Evolutionary conservation across 2,329 filamentous ascomycete genomes (phyloP).

Genomic region (Thyridium curvatum): DNA sequence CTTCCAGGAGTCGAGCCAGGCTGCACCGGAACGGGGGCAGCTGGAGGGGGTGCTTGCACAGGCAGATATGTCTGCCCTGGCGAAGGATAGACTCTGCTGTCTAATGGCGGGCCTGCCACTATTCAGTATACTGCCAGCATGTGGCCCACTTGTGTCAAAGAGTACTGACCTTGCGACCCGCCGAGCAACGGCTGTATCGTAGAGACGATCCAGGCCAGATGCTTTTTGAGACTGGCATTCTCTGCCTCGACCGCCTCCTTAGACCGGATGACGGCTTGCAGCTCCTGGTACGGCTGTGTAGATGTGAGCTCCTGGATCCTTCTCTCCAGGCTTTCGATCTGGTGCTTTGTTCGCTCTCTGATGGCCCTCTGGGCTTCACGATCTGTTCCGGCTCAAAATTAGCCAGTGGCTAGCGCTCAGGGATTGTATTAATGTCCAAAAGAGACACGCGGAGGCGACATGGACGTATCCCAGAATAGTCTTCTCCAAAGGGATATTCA

Average conservation of each 20-base stretch:
- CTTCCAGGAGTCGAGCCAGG: conserved; percentile 7
- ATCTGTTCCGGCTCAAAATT: conserved; percentile 40
- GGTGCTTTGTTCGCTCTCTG: conserved; percentile 71
- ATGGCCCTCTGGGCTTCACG: conserved; percentile 83
- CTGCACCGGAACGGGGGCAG: conserved; percentile 10
- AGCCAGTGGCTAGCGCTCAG: conserved; percentile 5
- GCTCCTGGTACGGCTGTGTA: conserved; percentile 77
- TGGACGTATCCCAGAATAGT: too few species aligned
- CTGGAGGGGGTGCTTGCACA: conserved; percentile 9
- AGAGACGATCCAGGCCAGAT: conserved; percentile 58
- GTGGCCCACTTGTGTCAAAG: conserved; percentile 5
- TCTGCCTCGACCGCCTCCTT: conserved; percentile 74
- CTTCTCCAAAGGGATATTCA: too few species aligned
- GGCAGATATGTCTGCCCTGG: conserved; percentile 18
- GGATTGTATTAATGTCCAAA: background rate
- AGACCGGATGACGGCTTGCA: conserved; percentile 67
- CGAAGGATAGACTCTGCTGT: conserved; percentile 22
- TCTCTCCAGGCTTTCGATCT: conserved; percentile 69
- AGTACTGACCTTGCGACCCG: conserved; percentile 15
- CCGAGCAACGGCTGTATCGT: conserved; percentile 55
- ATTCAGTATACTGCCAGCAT: too few species aligned
- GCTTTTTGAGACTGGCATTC: conserved; percentile 69
- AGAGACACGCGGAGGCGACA: too few species aligned
- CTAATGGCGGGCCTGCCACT: too few species aligned
- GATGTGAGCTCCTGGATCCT: conserved; percentile 70